A percentile compares a stretch with the other conserved stretches of the same genome.
Conservation (phyloP, 1,284 basidiomycete genomes). For the Microbotryum silenes-acaulis region DNA sequence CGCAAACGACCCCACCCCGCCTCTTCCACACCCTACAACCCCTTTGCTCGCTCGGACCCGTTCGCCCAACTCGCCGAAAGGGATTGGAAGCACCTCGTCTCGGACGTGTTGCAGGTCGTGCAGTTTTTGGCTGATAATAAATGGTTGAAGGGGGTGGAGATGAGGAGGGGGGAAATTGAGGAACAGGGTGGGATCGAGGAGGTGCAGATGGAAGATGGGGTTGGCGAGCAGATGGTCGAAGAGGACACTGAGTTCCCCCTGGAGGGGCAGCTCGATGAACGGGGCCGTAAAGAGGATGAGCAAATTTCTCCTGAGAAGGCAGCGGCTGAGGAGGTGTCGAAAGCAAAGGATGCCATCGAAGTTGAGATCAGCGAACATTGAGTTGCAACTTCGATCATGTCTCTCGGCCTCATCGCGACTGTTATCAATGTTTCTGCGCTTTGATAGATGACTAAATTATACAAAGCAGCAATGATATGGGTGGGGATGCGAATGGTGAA, state of each 20-base stretch:
- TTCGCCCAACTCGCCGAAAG: conserved; percentile 62
- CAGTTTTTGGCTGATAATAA: conserved; percentile 87
- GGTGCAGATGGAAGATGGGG: not conserved
- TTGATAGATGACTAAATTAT: too few relatives aligned
- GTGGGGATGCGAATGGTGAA: too few relatives aligned
- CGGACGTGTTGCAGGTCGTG: conserved; percentile 87
- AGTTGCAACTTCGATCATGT: too few relatives aligned
- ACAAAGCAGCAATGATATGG: too few relatives aligned
- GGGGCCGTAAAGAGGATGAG: too few relatives aligned
- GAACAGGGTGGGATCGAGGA: conserved; percentile 45
- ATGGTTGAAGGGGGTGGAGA: conserved; percentile 75
- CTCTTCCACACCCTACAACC: conserved; percentile 49
- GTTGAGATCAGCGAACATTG: too few relatives aligned
- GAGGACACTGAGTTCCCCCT: not conserved
- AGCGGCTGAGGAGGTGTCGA: too few relatives aligned
- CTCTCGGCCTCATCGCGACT: too few relatives aligned
- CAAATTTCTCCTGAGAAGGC: too few relatives aligned
- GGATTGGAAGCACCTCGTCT: conserved; percentile 82
- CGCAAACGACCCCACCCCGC: conserved; percentile 26
- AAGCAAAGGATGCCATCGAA: too few relatives aligned
- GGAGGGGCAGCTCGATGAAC: too few relatives aligned
- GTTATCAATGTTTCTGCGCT: too few relatives aligned
- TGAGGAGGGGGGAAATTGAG: conserved; percentile 66
- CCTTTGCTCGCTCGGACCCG: conserved; percentile 47
- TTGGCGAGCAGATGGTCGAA: not conserved